phyloP scores from a whole-genome alignment of 2,329 filamentous ascomycete species.

The Aspergillus glaucus region DNA sequence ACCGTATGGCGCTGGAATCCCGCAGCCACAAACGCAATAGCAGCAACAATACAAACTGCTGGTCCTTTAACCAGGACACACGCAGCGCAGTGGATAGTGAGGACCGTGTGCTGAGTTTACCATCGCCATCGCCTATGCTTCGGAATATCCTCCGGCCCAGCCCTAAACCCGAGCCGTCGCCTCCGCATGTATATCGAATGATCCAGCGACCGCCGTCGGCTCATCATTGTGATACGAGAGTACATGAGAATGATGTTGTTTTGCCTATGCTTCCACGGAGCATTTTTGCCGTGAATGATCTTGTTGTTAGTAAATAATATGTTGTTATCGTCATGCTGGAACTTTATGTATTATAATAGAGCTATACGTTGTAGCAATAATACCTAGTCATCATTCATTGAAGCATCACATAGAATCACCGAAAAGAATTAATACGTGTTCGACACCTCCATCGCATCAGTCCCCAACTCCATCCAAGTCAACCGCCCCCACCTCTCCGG shows the following conservation, averaged over 20 bases:
- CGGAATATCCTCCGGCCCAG: not conserved
- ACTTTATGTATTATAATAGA: not conserved
- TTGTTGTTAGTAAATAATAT: not conserved
- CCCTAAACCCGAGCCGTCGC: not conserved
- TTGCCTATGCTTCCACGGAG: not conserved
- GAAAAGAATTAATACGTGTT: slow-evolving; percentile 11
- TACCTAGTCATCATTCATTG: not conserved
- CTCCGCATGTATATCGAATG: not conserved
- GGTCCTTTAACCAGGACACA: not conserved
- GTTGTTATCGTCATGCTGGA: too few relatives aligned
- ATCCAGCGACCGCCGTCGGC: not conserved
- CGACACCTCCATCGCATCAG: slow-evolving; percentile 21
- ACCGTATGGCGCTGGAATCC: not conserved
- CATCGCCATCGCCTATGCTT: not conserved
- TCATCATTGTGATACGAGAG: not conserved
- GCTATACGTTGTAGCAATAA: not conserved
- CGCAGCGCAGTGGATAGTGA: not conserved
- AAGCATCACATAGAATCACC: too few relatives aligned
- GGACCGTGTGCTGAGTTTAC: not conserved
- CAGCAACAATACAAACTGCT: not conserved
- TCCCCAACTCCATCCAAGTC: slow-evolving; percentile 28
- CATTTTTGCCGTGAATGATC: not conserved
- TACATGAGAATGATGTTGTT: not conserved
- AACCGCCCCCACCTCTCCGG: slow-evolving; percentile 40
- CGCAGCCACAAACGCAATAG: not conserved